phyloP scores from a whole-genome alignment of 1,284 basidiomycete species.

The Fomes fomentarius region DNA sequence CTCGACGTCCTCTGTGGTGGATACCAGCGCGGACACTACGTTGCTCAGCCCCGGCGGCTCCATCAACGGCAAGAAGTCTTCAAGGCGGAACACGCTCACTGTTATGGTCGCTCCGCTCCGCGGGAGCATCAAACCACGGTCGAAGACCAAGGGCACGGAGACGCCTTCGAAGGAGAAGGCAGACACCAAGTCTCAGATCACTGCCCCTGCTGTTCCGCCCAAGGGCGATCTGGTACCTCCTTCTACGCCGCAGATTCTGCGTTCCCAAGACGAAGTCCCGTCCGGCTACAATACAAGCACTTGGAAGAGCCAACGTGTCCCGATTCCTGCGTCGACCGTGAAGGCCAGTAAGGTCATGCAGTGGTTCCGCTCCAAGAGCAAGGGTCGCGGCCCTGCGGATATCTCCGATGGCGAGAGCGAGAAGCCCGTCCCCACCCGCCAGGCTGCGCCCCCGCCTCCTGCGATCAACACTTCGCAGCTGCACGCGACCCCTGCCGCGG shows the following conservation, averaged over 20 bases:
- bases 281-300: constrained; percentile 12
- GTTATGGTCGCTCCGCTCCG: constrained; percentile 81
- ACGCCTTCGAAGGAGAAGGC: constrained; percentile 44
- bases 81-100: constrained; percentile 76
- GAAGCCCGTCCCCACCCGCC: constrained; percentile 26
- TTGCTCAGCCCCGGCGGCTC: constrained; percentile 40
- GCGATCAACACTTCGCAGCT: constrained; percentile 33
- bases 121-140: constrained; percentile 56
- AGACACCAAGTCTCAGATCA: constrained; percentile 13
- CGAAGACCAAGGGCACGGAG: constrained; percentile 40
- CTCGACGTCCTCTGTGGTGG: constrained; percentile 25
- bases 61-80: constrained; percentile 51
- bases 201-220: constrained; percentile 22
- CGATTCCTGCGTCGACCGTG: constrained; percentile 66
- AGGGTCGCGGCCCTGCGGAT: constrained; percentile 41
- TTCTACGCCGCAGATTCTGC: constrained; percentile 26
- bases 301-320: constrained; percentile 29
- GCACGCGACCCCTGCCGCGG: constrained; percentile 29
- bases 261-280: constrained; percentile 7
- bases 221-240: constrained; percentile 27
- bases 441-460: too few species aligned
- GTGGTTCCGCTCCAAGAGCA: constrained; percentile 78
- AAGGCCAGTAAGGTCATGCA: constrained; percentile 82
- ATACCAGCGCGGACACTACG: constrained; percentile 29
- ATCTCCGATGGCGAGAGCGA: constrained; percentile 38